Conservation (phyloP, 805 yeast species). For the Spencermartinsiella europaea region DNA sequence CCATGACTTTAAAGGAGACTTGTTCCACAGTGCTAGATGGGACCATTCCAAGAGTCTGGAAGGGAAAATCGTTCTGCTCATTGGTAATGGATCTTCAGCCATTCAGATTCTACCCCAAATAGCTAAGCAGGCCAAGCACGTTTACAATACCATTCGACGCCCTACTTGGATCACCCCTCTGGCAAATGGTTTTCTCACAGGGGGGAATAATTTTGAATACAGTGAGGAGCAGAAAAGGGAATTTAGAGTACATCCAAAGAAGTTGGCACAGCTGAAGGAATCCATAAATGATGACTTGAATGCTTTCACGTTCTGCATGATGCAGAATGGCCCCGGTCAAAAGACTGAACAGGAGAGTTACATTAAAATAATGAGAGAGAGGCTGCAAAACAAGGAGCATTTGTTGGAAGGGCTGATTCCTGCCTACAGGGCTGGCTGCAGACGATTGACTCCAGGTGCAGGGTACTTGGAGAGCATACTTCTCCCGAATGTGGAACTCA, state of each 20-base stretch:
- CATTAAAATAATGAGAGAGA: constrained; percentile 1
- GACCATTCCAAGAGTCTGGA: constrained; percentile 23
- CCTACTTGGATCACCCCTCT: constrained; percentile 18
- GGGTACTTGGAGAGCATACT: constrained; percentile 20
- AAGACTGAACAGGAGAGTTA: not conserved
- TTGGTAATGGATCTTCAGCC: constrained; percentile 36
- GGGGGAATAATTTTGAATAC: constrained; percentile 14
- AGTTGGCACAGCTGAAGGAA: constrained; percentile 1
- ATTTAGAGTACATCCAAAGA: constrained; percentile 3
- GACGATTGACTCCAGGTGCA: constrained; percentile 23
- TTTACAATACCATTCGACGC: constrained; percentile 20
- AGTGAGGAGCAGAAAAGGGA: constrained; percentile 15
- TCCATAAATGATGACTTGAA: constrained; percentile 3
- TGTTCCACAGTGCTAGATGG: constrained; percentile 33
- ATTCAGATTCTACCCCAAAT: constrained; percentile 30
- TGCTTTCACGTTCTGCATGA: constrained; percentile 7
- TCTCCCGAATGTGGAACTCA: constrained; percentile 21
- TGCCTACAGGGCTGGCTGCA: constrained; percentile 20
- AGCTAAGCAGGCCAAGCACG: constrained; percentile 20
- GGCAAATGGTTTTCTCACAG: not conserved
- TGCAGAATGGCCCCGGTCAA: constrained; percentile 7
- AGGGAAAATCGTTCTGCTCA: constrained; percentile 29
- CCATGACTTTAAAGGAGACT: constrained; percentile 26
- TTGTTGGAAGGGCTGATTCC: constrained; percentile 17
- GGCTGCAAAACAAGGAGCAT: constrained; percentile 1